Evolutionary conservation across 78 protist genomes (phyloP).

Genomic region (Dictyostelium intermedium): DNA sequence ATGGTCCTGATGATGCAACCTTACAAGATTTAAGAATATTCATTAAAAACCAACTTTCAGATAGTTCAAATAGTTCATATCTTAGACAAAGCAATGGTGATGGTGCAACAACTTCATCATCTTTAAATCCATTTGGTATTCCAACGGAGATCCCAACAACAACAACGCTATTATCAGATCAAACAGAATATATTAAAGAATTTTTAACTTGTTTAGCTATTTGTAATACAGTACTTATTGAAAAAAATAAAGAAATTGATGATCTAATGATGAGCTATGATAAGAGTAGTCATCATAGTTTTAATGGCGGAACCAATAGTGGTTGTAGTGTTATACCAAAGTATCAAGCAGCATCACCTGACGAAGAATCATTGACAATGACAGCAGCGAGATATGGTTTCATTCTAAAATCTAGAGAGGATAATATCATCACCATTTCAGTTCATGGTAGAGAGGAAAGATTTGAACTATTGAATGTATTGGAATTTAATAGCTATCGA

Average conservation of each 20-base stretch:
- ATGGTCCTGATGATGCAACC: constrained; percentile 38
- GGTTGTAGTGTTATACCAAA: constrained; percentile 22
- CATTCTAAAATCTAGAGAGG: constrained; percentile 58
- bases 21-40: background rate
- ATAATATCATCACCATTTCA: constrained; percentile 9
- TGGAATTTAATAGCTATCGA: constrained; percentile 45
- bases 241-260: constrained; percentile 23
- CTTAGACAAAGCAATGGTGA: background rate
- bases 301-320: background rate
- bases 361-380: constrained; percentile 65
- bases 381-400: constrained; percentile 73
- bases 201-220: constrained; percentile 73
- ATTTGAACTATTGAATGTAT: constrained; percentile 38
- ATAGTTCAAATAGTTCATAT: background rate
- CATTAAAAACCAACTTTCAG: background rate
- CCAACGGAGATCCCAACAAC: background rate
- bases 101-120: background rate
- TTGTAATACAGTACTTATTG: constrained; percentile 88
- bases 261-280: constrained; percentile 1
- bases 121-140: background rate
- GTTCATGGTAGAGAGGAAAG: constrained; percentile 41
- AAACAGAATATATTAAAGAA: constrained; percentile 30
- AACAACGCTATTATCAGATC: background rate
- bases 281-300: background rate
- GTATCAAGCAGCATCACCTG: constrained; percentile 80